Percentiles rank a stretch among this genome's conserved stretches.
These are phyloP conservation scores for Cinnamomum micranthum DNA, from an alignment of 164 flowering plant genomes.

Conservation along the genomic window DNA sequence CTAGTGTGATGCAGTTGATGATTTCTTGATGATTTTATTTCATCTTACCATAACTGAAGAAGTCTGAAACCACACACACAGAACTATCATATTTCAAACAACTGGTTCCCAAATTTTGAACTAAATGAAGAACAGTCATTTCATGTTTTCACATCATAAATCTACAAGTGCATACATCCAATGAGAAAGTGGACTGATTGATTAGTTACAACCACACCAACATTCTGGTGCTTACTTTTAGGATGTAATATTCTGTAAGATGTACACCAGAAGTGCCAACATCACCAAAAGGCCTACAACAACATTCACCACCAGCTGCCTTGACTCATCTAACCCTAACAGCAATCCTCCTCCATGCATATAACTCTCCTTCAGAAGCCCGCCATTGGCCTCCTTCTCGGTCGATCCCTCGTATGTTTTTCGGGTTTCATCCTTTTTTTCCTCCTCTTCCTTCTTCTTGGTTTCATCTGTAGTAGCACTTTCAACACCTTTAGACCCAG, in stretches of 20 bases:
- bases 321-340: background rate
- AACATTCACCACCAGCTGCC: background rate
- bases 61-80: no score
- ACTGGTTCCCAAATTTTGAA: no score
- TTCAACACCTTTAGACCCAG: background rate
- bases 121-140: background rate
- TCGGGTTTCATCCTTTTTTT: background rate
- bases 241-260: background rate
- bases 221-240: background rate
- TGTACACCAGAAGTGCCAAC: conserved; percentile 1
- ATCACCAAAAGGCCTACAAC: conserved; percentile 5
- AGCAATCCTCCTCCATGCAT: background rate
- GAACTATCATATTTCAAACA: no score
- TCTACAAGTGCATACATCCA: background rate
- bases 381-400: background rate
- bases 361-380: background rate
- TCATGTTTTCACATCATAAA: background rate
- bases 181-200: background rate
- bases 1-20: no score
- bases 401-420: background rate
- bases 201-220: background rate
- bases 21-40: no score
- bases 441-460: background rate
- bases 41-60: no score
- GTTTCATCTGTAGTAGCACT: background rate